Percentiles rank a stretch among this genome's conserved stretches.
These are phyloP conservation scores for Pyropia haitanensis DNA, from an alignment of 23 red algal species.

Conservation along the genomic window DNA sequence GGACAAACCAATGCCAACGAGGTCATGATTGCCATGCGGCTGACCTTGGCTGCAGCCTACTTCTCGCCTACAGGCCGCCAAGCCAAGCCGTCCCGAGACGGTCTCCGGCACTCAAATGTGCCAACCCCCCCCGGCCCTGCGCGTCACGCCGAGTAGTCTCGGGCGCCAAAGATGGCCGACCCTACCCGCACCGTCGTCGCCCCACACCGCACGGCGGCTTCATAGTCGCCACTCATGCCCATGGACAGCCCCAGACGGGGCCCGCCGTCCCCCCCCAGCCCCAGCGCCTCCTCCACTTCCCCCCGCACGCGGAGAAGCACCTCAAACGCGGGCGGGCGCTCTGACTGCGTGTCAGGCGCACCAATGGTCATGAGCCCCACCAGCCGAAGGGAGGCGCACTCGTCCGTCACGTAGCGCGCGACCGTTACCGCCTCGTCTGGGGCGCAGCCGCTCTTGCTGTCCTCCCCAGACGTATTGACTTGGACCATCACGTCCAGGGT, in stretches of 20 bases:
- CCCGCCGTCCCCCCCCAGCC: too few species aligned
- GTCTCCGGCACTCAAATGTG: too few species aligned
- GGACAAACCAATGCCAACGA: too few species aligned
- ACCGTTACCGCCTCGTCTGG: constrained; percentile 47
- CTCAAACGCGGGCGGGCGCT: constrained; percentile 52
- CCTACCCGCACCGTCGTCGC: constrained; percentile 82
- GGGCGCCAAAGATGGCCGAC: constrained; percentile 80
- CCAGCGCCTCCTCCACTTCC: constrained; percentile 6
- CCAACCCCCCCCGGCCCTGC: too few species aligned
- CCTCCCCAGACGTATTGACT: constrained; percentile 89
- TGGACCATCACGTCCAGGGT: constrained; percentile 79
- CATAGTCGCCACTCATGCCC: constrained; percentile 96
- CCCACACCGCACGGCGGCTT: constrained; percentile 70
- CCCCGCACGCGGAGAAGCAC: constrained; percentile 3
- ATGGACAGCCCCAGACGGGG: constrained; percentile 64
- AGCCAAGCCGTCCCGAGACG: too few species aligned
- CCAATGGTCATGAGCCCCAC: constrained; percentile 98
- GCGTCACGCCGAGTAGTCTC: constrained; percentile 18
- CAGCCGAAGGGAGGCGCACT: constrained; percentile 55
- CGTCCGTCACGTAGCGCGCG: constrained; percentile 26
- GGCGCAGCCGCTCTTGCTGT: constrained; percentile 55
- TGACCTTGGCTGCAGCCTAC: too few species aligned
- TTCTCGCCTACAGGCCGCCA: too few species aligned
- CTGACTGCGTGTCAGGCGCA: constrained; percentile 31
- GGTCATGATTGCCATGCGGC: too few species aligned